Percentiles rank a stretch among this genome's conserved stretches.
phyloP scores from a whole-genome alignment of 371 early-diverging fungal species.

The Apophysomyces sp. region DNA sequence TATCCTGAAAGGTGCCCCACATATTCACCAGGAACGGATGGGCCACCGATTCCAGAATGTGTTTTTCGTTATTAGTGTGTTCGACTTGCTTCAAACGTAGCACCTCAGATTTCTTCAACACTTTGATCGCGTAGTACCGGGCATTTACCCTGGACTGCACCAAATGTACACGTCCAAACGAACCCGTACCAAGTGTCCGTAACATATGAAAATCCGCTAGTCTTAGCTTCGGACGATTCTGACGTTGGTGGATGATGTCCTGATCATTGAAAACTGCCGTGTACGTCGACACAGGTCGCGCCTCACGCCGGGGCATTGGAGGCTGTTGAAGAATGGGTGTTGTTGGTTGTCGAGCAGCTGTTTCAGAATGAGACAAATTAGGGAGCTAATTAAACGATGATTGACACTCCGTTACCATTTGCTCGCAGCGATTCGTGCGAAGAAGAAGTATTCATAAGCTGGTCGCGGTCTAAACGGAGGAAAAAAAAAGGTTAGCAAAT shows the following conservation, averaged over 20 bases:
- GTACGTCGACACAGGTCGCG: background rate
- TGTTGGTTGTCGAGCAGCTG: slow-evolving; percentile 8
- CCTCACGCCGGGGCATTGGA: slow-evolving; percentile 10
- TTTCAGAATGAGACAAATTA: slow-evolving; percentile 5
- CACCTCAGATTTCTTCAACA: slow-evolving; percentile 92
- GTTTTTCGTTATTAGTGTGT: slow-evolving; percentile 96
- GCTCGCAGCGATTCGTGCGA: background rate
- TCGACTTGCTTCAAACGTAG: slow-evolving; percentile 96
- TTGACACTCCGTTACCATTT: slow-evolving; percentile 4
- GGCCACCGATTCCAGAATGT: slow-evolving; percentile 83
- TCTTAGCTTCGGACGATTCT: slow-evolving; percentile 55
- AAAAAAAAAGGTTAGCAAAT: background rate
- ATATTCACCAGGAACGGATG: slow-evolving; percentile 96
- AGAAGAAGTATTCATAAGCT: background rate
- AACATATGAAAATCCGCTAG: slow-evolving; percentile 69
- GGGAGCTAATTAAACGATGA: background rate
- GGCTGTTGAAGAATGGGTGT: slow-evolving; percentile 16
- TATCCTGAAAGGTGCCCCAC: slow-evolving; percentile 92
- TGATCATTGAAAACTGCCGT: slow-evolving; percentile 17
- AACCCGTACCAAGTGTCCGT: slow-evolving; percentile 94
- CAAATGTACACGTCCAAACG: slow-evolving; percentile 98
- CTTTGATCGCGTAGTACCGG: slow-evolving; percentile 96
- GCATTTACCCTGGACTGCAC: slow-evolving; percentile 73
- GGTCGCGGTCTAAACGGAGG: background rate
- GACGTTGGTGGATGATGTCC: slow-evolving; percentile 31